Conservation (phyloP, 106 monocot species). For the Xerophyta viscosa region DNA sequence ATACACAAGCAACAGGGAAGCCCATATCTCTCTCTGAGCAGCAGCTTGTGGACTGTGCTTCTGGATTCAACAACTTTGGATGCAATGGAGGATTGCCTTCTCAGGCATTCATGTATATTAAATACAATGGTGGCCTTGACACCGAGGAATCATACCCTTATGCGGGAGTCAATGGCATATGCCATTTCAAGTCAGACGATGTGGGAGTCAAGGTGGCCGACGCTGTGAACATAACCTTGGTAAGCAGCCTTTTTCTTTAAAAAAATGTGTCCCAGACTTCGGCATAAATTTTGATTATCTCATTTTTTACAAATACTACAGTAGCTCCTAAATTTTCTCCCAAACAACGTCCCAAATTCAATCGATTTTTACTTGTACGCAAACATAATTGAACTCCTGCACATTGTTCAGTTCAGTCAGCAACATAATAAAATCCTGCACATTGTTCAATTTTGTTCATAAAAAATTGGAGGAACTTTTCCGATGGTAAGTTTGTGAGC, state of each 20-base stretch:
- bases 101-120: slow-evolving; percentile 83
- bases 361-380: too few relatives aligned
- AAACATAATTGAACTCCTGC: too few relatives aligned
- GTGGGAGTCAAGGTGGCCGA: slow-evolving; percentile 63
- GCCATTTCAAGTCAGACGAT: slow-evolving; percentile 38
- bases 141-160: slow-evolving; percentile 91
- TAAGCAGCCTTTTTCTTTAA: slow-evolving; percentile 5
- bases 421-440: background rate
- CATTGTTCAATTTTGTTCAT: background rate
- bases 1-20: slow-evolving; percentile 71
- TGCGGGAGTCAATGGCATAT: slow-evolving; percentile 53
- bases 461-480: too few relatives aligned
- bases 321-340: too few relatives aligned
- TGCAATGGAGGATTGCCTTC: slow-evolving; percentile 81
- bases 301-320: too few relatives aligned
- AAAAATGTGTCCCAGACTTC: too few relatives aligned
- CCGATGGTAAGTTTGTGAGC: too few relatives aligned
- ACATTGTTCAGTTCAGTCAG: background rate
- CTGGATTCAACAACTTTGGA: slow-evolving; percentile 70
- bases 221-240: slow-evolving; percentile 52
- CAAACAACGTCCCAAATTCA: too few relatives aligned
- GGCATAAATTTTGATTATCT: too few relatives aligned
- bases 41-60: slow-evolving; percentile 80
- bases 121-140: slow-evolving; percentile 81
- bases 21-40: slow-evolving; percentile 70